A percentile compares a stretch with the other conserved stretches of the same genome.
These are phyloP conservation scores for Scutellaria galericulata DNA, from an alignment of 257 asterid species.

Conservation along the genomic window DNA sequence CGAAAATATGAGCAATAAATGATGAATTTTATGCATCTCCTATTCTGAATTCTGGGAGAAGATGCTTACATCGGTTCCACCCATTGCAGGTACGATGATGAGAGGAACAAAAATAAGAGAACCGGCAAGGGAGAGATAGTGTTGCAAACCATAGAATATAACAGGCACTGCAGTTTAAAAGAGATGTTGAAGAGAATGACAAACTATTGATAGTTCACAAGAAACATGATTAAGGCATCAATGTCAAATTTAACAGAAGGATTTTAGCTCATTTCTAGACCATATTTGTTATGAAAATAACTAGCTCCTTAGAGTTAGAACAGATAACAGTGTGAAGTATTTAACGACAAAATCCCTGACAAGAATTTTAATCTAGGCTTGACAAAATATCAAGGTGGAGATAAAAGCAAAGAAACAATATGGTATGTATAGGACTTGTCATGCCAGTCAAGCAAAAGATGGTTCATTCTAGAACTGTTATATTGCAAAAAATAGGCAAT, in stretches of 20 bases:
- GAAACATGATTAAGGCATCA: slow-evolving; percentile 28
- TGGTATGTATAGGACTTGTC: not conserved
- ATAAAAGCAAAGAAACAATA: not conserved
- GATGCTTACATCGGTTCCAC: slow-evolving; percentile 92
- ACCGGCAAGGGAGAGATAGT: slow-evolving; percentile 93
- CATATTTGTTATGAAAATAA: slow-evolving; percentile 1
- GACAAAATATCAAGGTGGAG: not conserved
- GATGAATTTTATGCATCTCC: slow-evolving; percentile 12
- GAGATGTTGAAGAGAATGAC: slow-evolving; percentile 35
- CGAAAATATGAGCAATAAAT: slow-evolving; percentile 32
- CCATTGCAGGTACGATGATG: slow-evolving; percentile 90
- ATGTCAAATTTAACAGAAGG: slow-evolving; percentile 9
- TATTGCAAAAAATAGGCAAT: not conserved
- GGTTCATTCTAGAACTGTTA: not conserved
- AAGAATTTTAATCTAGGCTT: not conserved
- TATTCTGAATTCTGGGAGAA: slow-evolving; percentile 27
- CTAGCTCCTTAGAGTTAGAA: not conserved
- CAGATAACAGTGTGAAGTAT: not conserved
- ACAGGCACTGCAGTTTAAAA: slow-evolving; percentile 63
- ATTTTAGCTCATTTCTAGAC: not conserved
- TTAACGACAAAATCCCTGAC: not conserved
- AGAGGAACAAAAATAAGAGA: slow-evolving; percentile 92
- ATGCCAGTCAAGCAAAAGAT: not conserved
- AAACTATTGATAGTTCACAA: slow-evolving; percentile 25
- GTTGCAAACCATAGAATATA: slow-evolving; percentile 83